Evolutionary conservation across 2,329 filamentous ascomycete species (phyloP), one percentile per base, ranked within the genome.

Genomic region (Acarospora socialis): DNA sequence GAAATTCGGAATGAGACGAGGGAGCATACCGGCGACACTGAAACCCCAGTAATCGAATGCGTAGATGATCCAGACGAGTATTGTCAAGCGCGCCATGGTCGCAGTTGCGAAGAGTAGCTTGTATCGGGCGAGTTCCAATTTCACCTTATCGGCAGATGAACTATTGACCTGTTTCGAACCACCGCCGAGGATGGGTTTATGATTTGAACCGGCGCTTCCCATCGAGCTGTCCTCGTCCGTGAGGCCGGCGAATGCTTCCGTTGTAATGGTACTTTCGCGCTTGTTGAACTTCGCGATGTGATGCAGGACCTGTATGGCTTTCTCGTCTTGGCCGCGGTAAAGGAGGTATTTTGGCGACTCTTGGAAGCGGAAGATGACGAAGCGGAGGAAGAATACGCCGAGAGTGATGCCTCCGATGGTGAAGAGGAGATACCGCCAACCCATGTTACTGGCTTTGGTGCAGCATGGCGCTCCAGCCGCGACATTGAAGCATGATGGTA

Each of bases 301-400:
- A 15, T 60, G 45, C 9, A 64, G 45, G 2, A 61, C 59, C 17
- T 47, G 45, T 26, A 73, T 59, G 0, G 71, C 60, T 35, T 65
- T 55, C 2, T 52, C 60, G 30, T 75, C 70, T 15, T 59, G 49
- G 7, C 68, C 68, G 8, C 59, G 53, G 24, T 61, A 64, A 5
- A 75, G 52, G 4, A 70, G 55, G 41, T 68, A 74, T 43, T 75
- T 75, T 1, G 70, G 70, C 2, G 68, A 72, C 42, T 75, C 70
- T 37, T 60, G 61, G 28, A 75, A 64, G 4, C 56, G 53, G 42
- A 75, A 64, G 21, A 73, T 45, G 1, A 65, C 60, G 21, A 72
- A 57, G 13, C 70, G 65, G 1, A 66, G 43, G 26, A 73, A 46
- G 25, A 69, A 73, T 8, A 62, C 48, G 17, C 32, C 12, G 3